Percentiles rank a stretch among this genome's conserved stretches.
Conservation (phyloP, 106 monocot species). For the Phalaenopsis aphrodite region DNA sequence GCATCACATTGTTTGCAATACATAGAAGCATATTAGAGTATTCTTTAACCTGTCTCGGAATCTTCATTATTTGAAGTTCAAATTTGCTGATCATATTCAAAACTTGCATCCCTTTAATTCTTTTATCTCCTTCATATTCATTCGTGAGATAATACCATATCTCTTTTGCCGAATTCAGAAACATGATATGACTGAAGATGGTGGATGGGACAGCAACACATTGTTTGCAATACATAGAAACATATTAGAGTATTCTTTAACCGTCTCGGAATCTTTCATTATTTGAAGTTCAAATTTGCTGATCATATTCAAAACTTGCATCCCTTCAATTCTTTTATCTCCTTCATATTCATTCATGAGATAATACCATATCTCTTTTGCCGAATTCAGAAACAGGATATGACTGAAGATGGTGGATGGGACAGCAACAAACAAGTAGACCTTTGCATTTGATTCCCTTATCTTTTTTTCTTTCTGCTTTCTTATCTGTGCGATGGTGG, state of each 20-base stretch:
- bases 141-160: not conserved
- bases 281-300: too few species aligned
- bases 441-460: not conserved
- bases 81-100: too few species aligned
- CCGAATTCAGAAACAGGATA: not conserved
- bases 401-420: not conserved
- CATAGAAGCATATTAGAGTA: not conserved
- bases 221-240: not conserved
- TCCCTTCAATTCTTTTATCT: not conserved
- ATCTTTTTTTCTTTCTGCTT: not conserved
- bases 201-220: conserved; percentile 1
- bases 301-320: too few species aligned
- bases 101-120: not conserved
- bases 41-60: not conserved
- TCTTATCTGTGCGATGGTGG: conserved; percentile 4
- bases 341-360: not conserved
- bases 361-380: conserved; percentile 7
- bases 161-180: not conserved
- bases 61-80: too few species aligned
- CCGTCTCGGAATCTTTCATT: not conserved
- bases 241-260: conserved; percentile 9
- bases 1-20: not conserved
- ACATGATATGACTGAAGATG: not conserved
- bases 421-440: too few species aligned
- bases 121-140: not conserved